Conservation (phyloP, 2,329 filamentous ascomycete species). For the Fusarium tjaetaba region DNA sequence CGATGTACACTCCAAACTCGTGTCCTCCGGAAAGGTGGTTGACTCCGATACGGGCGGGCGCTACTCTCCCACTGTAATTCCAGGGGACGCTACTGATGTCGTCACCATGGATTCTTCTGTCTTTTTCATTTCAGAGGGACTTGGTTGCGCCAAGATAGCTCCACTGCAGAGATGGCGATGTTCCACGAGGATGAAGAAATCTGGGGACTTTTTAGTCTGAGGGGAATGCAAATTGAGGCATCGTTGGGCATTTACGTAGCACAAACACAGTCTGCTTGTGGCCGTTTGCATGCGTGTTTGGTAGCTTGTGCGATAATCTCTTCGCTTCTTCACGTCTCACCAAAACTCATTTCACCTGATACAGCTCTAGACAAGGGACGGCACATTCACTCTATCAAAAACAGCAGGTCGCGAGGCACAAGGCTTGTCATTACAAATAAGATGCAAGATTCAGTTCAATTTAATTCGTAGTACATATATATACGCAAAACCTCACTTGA, state of each 20-base stretch:
- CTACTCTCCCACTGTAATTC: slow-evolving; percentile 30
- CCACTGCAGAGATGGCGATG: slow-evolving; percentile 29
- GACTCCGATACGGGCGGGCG: slow-evolving; percentile 27
- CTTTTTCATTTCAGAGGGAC: slow-evolving; percentile 21
- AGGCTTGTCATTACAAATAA: not conserved
- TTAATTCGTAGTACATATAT: not conserved
- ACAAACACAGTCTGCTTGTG: not conserved
- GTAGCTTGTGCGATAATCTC: not conserved
- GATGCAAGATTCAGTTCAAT: not conserved
- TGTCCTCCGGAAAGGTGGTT: slow-evolving; percentile 22
- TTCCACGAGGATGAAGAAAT: not conserved
- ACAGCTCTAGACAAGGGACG: not conserved
- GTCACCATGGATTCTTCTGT: slow-evolving; percentile 24
- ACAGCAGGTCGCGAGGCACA: not conserved
- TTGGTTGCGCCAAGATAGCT: slow-evolving; percentile 18
- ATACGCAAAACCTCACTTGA: slow-evolving; percentile 10
- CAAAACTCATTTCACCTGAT: slow-evolving; percentile 27
- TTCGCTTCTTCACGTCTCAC: slow-evolving; percentile 25
- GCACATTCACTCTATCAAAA: not conserved
- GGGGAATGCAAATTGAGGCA: not conserved
- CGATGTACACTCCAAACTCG: slow-evolving; percentile 18
- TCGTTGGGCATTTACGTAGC: not conserved
- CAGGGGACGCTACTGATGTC: slow-evolving; percentile 39
- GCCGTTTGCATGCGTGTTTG: not conserved
- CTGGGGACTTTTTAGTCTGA: not conserved